Evolutionary conservation across 257 asterid genomes (phyloP).

Genomic region (Gynochthodes officinalis): DNA sequence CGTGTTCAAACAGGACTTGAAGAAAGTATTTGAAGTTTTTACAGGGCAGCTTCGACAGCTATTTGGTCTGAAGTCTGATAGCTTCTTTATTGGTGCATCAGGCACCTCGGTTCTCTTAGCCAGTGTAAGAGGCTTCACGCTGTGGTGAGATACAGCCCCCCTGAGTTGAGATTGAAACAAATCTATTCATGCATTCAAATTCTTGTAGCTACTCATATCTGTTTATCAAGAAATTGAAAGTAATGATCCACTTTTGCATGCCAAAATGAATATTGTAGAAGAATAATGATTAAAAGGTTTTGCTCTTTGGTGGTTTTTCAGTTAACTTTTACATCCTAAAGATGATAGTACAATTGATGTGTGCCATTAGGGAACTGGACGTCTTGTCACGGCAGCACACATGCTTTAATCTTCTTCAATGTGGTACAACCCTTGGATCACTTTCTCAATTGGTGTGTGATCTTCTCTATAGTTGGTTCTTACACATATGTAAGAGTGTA

Average conservation of each 20-base stretch:
- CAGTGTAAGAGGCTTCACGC: constrained; percentile 82
- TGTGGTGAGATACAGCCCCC: constrained; percentile 58
- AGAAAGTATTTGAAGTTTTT: constrained; percentile 65
- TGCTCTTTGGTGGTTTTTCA: background rate
- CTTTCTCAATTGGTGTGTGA: constrained; percentile 78
- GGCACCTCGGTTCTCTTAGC: constrained; percentile 52
- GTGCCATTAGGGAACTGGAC: constrained; percentile 75
- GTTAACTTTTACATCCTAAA: constrained; percentile 8
- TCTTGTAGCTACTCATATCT: background rate
- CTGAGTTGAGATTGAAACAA: background rate
- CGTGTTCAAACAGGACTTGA: constrained; percentile 62
- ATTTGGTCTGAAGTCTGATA: constrained; percentile 78
- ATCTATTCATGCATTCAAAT: background rate
- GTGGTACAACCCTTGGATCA: constrained; percentile 93
- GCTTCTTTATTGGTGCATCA: constrained; percentile 49
- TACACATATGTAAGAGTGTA: constrained; percentile 6
- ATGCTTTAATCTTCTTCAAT: constrained; percentile 81
- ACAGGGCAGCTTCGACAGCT: constrained; percentile 90
- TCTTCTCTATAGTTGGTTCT: constrained; percentile 9
- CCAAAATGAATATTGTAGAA: background rate
- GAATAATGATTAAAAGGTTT: background rate
- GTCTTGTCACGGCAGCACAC: constrained; percentile 84
- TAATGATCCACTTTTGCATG: background rate
- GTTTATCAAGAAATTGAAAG: background rate
- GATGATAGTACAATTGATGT: constrained; percentile 18